Conservation (phyloP, 208 protist genomes). For the Acanthamoeba lenticulata region DNA sequence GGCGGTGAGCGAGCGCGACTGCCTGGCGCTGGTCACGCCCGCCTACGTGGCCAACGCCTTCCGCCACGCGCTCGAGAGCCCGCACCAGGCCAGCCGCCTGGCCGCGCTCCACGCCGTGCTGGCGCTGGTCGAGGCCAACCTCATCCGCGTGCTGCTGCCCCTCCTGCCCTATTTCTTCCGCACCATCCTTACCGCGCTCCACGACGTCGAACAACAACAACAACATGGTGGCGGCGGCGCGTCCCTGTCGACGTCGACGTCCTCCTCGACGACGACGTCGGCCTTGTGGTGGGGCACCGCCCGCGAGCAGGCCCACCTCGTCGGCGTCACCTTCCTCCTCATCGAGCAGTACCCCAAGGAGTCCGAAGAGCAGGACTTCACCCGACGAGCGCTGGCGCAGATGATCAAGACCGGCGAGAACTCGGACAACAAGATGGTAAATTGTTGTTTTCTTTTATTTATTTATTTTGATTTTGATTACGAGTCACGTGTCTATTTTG, state of each 20-base stretch:
- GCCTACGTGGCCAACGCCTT: background rate
- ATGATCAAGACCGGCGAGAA: conserved; percentile 38
- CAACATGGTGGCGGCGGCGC: background rate
- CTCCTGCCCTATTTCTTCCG: conserved; percentile 37
- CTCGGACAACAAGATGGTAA: conserved; percentile 48
- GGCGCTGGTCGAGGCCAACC: background rate
- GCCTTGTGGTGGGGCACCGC: background rate
- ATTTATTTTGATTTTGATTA: background rate
- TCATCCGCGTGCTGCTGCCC: background rate
- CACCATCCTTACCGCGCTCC: background rate
- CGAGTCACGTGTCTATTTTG: background rate
- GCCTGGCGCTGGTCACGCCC: background rate
- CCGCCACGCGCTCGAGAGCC: conserved; percentile 34
- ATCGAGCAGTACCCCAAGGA: conserved; percentile 66
- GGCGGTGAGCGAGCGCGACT: background rate
- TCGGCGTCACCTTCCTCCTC: conserved; percentile 20
- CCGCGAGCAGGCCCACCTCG: conserved; percentile 1
- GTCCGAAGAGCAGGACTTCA: conserved; percentile 64
- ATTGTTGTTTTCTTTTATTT: background rate
- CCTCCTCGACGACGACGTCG: background rate
- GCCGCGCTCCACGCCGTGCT: conserved; percentile 40
- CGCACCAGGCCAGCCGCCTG: background rate
- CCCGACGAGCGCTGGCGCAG: background rate
- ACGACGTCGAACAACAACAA: too few relatives aligned
- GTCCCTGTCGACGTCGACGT: background rate